A percentile compares a stretch with the other conserved stretches of the same genome.
These are phyloP conservation scores for Puccinia sorghi DNA, from an alignment of 1,284 basidiomycete genomes.

Conservation along the genomic window DNA sequence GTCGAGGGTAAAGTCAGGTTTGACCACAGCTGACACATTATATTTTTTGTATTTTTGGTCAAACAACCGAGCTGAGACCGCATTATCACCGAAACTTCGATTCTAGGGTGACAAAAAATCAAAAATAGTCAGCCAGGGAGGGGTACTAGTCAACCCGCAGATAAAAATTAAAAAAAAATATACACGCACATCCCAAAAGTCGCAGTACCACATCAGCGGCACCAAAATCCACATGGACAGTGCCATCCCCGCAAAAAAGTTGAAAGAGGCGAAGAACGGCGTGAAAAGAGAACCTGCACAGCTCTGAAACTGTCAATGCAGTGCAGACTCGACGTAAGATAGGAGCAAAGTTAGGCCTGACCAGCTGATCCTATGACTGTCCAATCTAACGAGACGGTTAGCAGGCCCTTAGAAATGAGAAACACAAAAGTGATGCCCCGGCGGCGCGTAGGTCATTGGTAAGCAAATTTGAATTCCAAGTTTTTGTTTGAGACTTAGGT, in stretches of 20 bases:
- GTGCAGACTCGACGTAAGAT: not conserved
- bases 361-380: conserved; percentile 47
- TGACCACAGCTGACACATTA: conserved; percentile 45
- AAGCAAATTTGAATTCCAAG: conserved; percentile 3
- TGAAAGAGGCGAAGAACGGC: conserved; percentile 43
- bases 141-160: not conserved
- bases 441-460: not conserved
- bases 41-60: conserved; percentile 42
- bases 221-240: conserved; percentile 44
- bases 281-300: conserved; percentile 42
- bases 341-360: not conserved
- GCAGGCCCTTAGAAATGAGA: conserved; percentile 29
- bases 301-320: not conserved
- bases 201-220: conserved; percentile 45
- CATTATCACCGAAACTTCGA: conserved; percentile 48
- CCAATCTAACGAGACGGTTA: conserved; percentile 43
- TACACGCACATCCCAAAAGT: conserved; percentile 42
- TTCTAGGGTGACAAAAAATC: conserved; percentile 3
- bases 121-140: not conserved
- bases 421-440: not conserved
- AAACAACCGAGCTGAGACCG: conserved; percentile 40
- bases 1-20: conserved; percentile 42
- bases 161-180: not conserved
- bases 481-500: not conserved
- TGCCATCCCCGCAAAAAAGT: conserved; percentile 36